phyloP scores from a whole-genome alignment of 805 yeast species.

The Ogataea wickerhamii region DNA sequence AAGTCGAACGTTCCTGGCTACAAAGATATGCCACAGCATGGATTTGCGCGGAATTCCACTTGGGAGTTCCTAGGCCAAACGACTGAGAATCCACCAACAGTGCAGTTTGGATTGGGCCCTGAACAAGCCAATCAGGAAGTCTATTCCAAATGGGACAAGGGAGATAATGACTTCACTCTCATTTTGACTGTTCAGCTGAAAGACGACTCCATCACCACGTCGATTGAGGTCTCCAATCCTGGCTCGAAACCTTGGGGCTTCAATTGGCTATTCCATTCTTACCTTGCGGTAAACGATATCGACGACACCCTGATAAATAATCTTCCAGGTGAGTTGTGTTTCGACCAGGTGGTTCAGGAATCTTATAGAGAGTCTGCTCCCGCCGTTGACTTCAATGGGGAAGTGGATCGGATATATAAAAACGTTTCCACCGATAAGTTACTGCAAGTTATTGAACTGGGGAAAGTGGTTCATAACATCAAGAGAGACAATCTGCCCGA shows the following conservation, averaged over 20 bases:
- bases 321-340: slow-evolving; percentile 65
- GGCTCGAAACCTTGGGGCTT: slow-evolving; percentile 68
- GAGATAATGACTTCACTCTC: slow-evolving; percentile 69
- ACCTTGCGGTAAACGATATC: slow-evolving; percentile 71
- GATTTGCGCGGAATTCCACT: slow-evolving; percentile 83
- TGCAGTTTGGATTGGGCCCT: slow-evolving; percentile 88
- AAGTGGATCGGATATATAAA: slow-evolving; percentile 81
- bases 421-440: slow-evolving; percentile 50
- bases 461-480: slow-evolving; percentile 67
- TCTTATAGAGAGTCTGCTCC: slow-evolving; percentile 71
- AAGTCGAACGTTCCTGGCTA: slow-evolving; percentile 59
- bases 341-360: slow-evolving; percentile 69
- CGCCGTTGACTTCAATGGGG: slow-evolving; percentile 66
- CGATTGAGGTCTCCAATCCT: slow-evolving; percentile 72
- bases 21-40: slow-evolving; percentile 84
- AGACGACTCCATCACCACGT: slow-evolving; percentile 56
- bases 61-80: slow-evolving; percentile 96
- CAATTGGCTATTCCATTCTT: slow-evolving; percentile 95
- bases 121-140: slow-evolving; percentile 68
- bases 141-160: slow-evolving; percentile 51
- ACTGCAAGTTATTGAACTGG: slow-evolving; percentile 67
- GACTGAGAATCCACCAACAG: slow-evolving; percentile 63
- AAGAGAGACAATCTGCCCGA: slow-evolving; percentile 56
- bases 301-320: slow-evolving; percentile 76
- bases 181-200: slow-evolving; percentile 64